Conservation (phyloP, 2,329 filamentous ascomycete genomes). For the Verticillium nubilum region DNA sequence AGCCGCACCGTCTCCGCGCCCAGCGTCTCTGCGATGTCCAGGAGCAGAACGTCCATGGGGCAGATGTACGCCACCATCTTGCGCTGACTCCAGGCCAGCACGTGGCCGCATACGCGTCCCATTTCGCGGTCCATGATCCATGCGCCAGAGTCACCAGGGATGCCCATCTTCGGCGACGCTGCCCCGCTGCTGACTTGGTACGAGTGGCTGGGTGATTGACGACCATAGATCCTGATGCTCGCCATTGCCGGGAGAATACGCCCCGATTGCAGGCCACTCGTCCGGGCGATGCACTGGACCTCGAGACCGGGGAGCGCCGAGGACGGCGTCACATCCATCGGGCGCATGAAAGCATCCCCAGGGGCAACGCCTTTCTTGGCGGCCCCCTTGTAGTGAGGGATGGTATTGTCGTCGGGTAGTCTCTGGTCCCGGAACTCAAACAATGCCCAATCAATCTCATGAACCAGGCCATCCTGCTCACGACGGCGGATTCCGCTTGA, state of each 20-base stretch:
- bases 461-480: slow-evolving; percentile 63
- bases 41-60: slow-evolving; percentile 85
- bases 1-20: slow-evolving; percentile 65
- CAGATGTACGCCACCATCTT: slow-evolving; percentile 86
- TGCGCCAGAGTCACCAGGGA: slow-evolving; percentile 87
- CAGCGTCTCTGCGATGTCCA: slow-evolving; percentile 77
- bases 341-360: slow-evolving; percentile 36
- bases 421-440: slow-evolving; percentile 73
- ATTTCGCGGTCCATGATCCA: slow-evolving; percentile 81
- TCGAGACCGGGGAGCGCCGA: slow-evolving; percentile 64
- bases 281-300: slow-evolving; percentile 86
- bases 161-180: slow-evolving; percentile 37
- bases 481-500: slow-evolving; percentile 84
- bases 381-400: slow-evolving; percentile 31
- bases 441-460: slow-evolving; percentile 94
- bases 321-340: slow-evolving; percentile 53
- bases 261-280: slow-evolving; percentile 76
- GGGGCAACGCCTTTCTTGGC: neutral
- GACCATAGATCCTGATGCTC: slow-evolving; percentile 82
- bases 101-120: slow-evolving; percentile 82
- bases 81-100: slow-evolving; percentile 79
- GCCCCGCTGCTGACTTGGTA: slow-evolving; percentile 48
- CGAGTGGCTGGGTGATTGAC: slow-evolving; percentile 71
- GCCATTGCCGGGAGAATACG: slow-evolving; percentile 72
- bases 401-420: slow-evolving; percentile 65